Conservation (phyloP, 495 filamentous ascomycete species). For the Trichoderma orchidacearum region DNA sequence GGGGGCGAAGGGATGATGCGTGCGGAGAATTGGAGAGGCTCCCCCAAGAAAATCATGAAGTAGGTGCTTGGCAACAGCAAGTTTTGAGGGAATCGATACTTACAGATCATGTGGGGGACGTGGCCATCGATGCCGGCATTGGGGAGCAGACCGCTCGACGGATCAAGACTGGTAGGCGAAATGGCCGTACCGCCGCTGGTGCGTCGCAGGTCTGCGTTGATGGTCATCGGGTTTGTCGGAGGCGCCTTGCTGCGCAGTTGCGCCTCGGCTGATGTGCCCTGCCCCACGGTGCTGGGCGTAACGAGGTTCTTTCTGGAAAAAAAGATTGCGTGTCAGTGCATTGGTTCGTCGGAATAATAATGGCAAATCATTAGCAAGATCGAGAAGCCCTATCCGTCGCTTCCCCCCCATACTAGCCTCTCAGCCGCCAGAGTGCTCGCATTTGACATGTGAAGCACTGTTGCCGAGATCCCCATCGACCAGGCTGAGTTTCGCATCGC, state of each 20-base stretch:
- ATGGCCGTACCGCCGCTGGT: slow-evolving; percentile 18
- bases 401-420: neutral
- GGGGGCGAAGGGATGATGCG: neutral
- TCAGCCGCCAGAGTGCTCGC: neutral
- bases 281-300: slow-evolving; percentile 13
- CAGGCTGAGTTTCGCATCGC: no score
- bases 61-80: no score
- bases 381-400: neutral
- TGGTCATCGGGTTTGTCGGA: slow-evolving; percentile 17
- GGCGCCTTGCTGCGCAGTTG: slow-evolving; percentile 20
- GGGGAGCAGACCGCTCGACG: slow-evolving; percentile 8
- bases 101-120: slow-evolving; percentile 49
- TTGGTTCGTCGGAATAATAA: neutral
- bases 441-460: neutral
- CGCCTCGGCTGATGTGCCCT: slow-evolving; percentile 20
- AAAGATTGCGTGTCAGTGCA: neutral
- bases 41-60: neutral
- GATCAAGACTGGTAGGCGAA: slow-evolving; percentile 13
- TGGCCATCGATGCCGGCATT: slow-evolving; percentile 22
- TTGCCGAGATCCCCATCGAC: neutral
- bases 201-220: slow-evolving; percentile 11
- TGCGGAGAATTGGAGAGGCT: slow-evolving; percentile 2
- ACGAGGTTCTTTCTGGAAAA: slow-evolving; percentile 23
- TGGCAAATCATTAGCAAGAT: neutral
- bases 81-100: no score